Base-by-base conservation (phyloP, 2,329 filamentous ascomycete genomes). In the Aschersonia sp. region DNA sequence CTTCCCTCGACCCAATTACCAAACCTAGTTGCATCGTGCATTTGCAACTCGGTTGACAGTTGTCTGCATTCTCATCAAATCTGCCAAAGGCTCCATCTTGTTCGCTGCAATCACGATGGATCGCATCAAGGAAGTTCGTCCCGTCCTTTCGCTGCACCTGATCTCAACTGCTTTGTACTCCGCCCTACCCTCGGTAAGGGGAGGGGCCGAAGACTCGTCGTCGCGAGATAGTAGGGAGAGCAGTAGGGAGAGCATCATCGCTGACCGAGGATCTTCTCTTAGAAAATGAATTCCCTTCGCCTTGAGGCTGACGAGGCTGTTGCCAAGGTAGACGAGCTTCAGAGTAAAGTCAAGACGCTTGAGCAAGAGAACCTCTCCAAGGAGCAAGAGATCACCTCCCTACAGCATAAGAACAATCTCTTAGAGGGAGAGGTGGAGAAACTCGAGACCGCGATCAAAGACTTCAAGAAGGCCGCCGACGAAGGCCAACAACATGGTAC, bases 201-300 rank as follows among this genome's bases (percentile, higher is more conserved):
- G 55, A 52, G 22, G 22, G 22, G 22, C 22, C 22, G 2, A 55
- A 53, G 48, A 29, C n/a, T 33, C 11, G 30, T 39, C 39, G 29
- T 42, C 12, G 12, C 39, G 14, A 4, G 32, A 43, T 10, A 39
- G 31, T 8, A 12, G 22, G 10, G 14, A 39, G 40, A 33, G 42
- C 42, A 42, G 31, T 8, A 12, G 22, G 10, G 14, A 39, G 40
- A 33, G 42, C 42, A 42, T 30, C 40, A 49, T 50, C 43, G 35
- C 52, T 54, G 37, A 5, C 12, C 43, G 43, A 22, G 22, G 22
- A 22, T 22, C 2, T 22, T 22, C 22, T 43, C 22, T 52, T 52
- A 96, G 90, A 90, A 88, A 83, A 90, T 96, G 87, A 85, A 85
- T 74, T 76, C 83, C 68, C 87, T 98, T 73, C 89, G 90, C 66